These are phyloP conservation scores for Rhododendron simsii DNA, from an alignment of 148 eudicot species.

Conservation along the genomic window DNA sequence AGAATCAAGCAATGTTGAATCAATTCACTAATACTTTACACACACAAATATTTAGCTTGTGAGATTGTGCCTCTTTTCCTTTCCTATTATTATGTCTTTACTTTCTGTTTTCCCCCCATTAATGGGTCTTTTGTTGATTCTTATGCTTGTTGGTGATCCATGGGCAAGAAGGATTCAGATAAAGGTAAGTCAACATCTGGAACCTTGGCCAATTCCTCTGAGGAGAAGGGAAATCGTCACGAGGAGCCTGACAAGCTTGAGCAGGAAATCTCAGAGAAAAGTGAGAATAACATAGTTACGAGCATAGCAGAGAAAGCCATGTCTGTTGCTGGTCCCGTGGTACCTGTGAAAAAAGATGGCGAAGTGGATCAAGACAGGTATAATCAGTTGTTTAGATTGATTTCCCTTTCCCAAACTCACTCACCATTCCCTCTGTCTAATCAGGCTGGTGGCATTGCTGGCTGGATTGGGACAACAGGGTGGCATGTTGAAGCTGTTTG, in stretches of 20 bases:
- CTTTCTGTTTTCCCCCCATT: not conserved
- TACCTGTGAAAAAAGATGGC: constrained; percentile 83
- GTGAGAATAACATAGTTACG: constrained; percentile 49
- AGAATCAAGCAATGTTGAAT: not conserved
- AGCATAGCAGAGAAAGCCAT: constrained; percentile 95
- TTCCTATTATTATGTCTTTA: not conserved
- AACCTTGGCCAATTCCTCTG: constrained; percentile 25
- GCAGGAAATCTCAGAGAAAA: constrained; percentile 34
- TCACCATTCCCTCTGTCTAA: constrained; percentile 11
- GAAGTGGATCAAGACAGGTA: constrained; percentile 92
- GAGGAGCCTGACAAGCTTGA: constrained; percentile 32
- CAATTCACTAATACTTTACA: not conserved
- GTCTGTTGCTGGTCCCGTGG: constrained; percentile 95
- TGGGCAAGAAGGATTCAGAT: constrained; percentile 36
- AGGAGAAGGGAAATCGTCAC: constrained; percentile 19
- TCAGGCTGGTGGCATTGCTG: constrained; percentile 79
- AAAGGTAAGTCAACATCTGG: constrained; percentile 23
- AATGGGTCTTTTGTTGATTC: not conserved
- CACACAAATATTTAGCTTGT: not conserved
- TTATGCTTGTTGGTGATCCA: constrained; percentile 7
- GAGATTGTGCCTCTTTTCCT: too few relatives aligned
- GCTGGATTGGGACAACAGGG: constrained; percentile 84
- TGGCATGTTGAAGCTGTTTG: constrained; percentile 68
- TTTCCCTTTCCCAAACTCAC: not conserved
- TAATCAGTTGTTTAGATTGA: not conserved